Evolutionary conservation across 2,329 filamentous ascomycete species (phyloP), one percentile per base, ranked within the genome.

Genomic region (Talaromyces albobiverticillius): DNA sequence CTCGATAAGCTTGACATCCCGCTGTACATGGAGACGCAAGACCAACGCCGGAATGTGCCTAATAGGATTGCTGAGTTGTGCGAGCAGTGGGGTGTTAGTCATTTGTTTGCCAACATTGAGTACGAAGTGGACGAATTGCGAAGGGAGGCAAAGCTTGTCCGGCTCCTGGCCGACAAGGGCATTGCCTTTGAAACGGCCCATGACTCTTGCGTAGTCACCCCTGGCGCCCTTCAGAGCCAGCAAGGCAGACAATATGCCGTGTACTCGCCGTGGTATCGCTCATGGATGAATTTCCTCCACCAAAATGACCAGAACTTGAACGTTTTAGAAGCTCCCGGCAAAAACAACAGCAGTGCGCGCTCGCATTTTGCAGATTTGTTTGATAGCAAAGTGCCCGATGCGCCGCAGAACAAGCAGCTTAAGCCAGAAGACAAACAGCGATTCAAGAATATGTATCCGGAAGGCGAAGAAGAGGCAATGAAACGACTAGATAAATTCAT

Each of bases 111-210:
- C 46, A 96, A 95, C 65, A 83, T 91, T 54, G 91, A 96, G 67
- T 96, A 95, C 64, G 92, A 96, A 68, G 90, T 95, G 0, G 92
- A 96, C 65, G 92, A 96, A 72, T 72, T 96, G 55, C 79, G 91
- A 41, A 79, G 91, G 5, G 92, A 96, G 63, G 83, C 85, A 1
- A 77, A 76, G 25, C 72, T 95, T 63, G 79, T 89, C 1, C 79
- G 75, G 25, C 69, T 78, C 38, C 82, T 87, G 56, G 71, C 86
- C 1, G 78, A 84, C 14, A 81, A 80, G 11, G 86, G 82, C 0
- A 82, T 93, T 45, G 78, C 81, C 1, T 85, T 95, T 60, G 80
- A 86, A n/a, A 81, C 86, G 0, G 78, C 87, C 1, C 89, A 92
- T 57, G 92, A 96, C 69, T 89, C 88, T 4, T 94, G 90, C 60